These are phyloP conservation scores for Bassia scoparia DNA, from an alignment of 148 eudicot species.

Conservation along the genomic window DNA sequence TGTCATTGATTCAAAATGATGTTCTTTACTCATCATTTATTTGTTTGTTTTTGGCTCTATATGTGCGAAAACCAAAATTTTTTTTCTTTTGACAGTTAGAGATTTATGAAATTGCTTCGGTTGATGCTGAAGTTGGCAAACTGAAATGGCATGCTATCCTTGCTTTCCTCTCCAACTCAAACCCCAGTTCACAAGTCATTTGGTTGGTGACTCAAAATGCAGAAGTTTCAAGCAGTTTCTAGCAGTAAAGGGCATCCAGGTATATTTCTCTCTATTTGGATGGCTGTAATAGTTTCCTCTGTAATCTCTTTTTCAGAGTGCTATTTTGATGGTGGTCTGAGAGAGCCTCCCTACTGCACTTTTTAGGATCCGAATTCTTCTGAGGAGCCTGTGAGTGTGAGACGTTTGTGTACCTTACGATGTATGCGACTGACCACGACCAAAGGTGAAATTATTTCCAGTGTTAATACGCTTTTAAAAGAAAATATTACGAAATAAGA, in stretches of 20 bases:
- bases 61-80: background rate
- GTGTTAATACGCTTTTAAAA: background rate
- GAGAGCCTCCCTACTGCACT: background rate
- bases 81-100: conserved; percentile 82
- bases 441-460: conserved; percentile 45
- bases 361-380: conserved; percentile 83
- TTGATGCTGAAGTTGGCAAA: conserved; percentile 89
- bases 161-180: conserved; percentile 70
- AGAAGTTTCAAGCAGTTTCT: conserved; percentile 91
- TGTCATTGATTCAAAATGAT: background rate
- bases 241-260: conserved; percentile 88
- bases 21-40: background rate
- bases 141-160: conserved; percentile 63
- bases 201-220: conserved; percentile 97
- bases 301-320: background rate
- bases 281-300: background rate
- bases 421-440: conserved; percentile 77
- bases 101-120: conserved; percentile 91
- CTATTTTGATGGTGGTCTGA: conserved; percentile 3
- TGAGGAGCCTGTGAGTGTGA: conserved; percentile 90
- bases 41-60: background rate
- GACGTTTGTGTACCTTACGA: conserved; percentile 77
- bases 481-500: background rate
- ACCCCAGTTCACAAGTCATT: conserved; percentile 81
- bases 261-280: conserved; percentile 25